Percentiles rank a stretch among this genome's conserved stretches.
These are phyloP conservation scores for Claviceps lovelessii DNA, from an alignment of 2,329 filamentous ascomycete species.

Conservation along the genomic window DNA sequence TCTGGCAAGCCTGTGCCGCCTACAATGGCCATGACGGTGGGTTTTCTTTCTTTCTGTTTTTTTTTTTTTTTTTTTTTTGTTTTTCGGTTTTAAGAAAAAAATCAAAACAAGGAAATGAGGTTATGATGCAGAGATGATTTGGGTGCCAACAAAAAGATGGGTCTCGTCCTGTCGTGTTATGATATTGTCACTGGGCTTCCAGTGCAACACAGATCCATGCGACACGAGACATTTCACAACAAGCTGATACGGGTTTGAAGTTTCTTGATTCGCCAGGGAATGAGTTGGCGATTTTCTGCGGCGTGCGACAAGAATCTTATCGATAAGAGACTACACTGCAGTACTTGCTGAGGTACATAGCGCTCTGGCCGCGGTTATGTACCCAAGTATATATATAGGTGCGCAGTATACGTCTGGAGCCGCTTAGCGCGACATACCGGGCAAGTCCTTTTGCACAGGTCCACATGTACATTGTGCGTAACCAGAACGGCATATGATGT, in stretches of 20 bases:
- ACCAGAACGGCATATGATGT: no score
- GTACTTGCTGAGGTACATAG: no score
- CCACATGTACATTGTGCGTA: no score
- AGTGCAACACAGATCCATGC: not conserved
- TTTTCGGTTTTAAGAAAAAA: not conserved
- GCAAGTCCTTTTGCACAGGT: no score
- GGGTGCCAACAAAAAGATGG: not conserved
- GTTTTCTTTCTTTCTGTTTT: conserved; percentile 12
- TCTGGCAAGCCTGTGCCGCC: conserved; percentile 74
- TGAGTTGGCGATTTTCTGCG: not conserved
- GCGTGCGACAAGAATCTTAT: not conserved
- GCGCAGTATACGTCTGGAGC: no score
- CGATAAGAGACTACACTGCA: not conserved
- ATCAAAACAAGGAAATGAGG: not conserved
- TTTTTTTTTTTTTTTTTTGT: not conserved
- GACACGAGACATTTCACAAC: not conserved
- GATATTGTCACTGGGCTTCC: not conserved
- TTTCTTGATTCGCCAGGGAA: not conserved
- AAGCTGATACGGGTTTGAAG: not conserved
- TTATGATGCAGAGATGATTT: not conserved
- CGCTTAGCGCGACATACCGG: no score
- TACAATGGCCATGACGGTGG: conserved; percentile 84
- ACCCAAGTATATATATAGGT: no score
- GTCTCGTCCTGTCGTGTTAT: not conserved
- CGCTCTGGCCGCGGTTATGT: no score